Percentiles rank a stretch among this genome's conserved stretches.
These are phyloP conservation scores for Backusella circina DNA, from an alignment of 192 early-diverging fungal species.

Conservation along the genomic window DNA sequence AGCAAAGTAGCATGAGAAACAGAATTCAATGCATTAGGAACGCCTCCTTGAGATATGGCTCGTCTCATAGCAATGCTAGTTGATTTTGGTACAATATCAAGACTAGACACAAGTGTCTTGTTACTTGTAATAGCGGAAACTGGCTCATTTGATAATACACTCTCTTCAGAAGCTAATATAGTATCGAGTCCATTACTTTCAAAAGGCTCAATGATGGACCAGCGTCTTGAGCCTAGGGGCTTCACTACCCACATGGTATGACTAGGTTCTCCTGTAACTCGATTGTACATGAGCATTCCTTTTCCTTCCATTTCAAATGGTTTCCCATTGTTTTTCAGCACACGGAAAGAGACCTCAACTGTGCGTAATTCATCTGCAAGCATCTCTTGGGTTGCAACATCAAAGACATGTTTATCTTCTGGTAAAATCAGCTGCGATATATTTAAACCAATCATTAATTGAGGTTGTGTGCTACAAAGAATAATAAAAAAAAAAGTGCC, in stretches of 20 bases:
- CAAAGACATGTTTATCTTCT: slow-evolving; percentile 61
- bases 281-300: slow-evolving; percentile 79
- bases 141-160: neutral
- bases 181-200: neutral
- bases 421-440: slow-evolving; percentile 52
- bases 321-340: slow-evolving; percentile 20
- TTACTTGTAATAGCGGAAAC: neutral
- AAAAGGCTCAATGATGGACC: slow-evolving; percentile 16
- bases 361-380: slow-evolving; percentile 56
- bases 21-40: neutral
- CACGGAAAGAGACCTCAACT: slow-evolving; percentile 62
- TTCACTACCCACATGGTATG: slow-evolving; percentile 80
- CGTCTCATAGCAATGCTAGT: slow-evolving; percentile 16
- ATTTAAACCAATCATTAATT: slow-evolving; percentile 39
- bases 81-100: slow-evolving; percentile 6
- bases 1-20: slow-evolving; percentile 37
- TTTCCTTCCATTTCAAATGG: slow-evolving; percentile 66
- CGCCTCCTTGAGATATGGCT: slow-evolving; percentile 24
- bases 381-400: slow-evolving; percentile 51
- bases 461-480: slow-evolving; percentile 40
- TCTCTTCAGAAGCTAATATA: neutral
- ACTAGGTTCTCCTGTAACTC: slow-evolving; percentile 54
- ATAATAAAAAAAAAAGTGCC: neutral
- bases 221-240: slow-evolving; percentile 39
- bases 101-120: neutral